Evolutionary conservation across 2,329 filamentous ascomycete species (phyloP), one percentile per base, ranked within the genome.

Genomic region (Zymoseptoria ardabiliae): DNA sequence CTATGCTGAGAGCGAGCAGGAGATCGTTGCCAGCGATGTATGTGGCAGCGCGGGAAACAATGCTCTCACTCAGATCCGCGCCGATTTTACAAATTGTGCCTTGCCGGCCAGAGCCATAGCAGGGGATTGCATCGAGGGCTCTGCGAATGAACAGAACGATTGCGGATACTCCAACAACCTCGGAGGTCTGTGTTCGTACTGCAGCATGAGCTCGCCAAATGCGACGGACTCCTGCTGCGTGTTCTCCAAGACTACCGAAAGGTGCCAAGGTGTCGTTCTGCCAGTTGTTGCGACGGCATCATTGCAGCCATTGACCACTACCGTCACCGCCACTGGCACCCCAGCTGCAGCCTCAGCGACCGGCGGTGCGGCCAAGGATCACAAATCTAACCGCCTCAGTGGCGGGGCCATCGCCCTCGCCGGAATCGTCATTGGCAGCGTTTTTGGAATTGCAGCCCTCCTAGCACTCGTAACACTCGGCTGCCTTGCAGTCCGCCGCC

Each of bases 211-310:
- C 68, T 91, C 92, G 25, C 84, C 87, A 63, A 97, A 97, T 75
- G 88, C 91, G 9, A 97, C 93, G 55, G 93, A 97, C 73, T 95
- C 92, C 3, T 99, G 94, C 78, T 99, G 94, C 74, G 87, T 91
- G 70, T 91, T 85, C 68, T 86, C 92, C 4, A 81, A 91, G 62
- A 86, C 88, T n/a, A 83, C 90, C 60, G 77, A 77, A 23, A 83
- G 86, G 63, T 99, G 94, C 73, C 77, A 83, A 54, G 83, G 84
- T 55, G 89, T 99, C n/a, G 79, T 82, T 23, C 78, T 99, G 6
- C 94, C 94, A 0, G 61, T 74, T 28, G 65, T 73, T 49, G 84
- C 85, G 0, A 87, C 91, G 53, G 77, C 79, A 17, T 80, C 82
- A 2, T 75, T 86, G 65, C 77, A 79, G n/a, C 79, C 81, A 4